Evolutionary conservation across 495 filamentous ascomycete genomes (phyloP), one percentile per base, ranked within the genome.

Genomic region (Penicillium angulare): DNA sequence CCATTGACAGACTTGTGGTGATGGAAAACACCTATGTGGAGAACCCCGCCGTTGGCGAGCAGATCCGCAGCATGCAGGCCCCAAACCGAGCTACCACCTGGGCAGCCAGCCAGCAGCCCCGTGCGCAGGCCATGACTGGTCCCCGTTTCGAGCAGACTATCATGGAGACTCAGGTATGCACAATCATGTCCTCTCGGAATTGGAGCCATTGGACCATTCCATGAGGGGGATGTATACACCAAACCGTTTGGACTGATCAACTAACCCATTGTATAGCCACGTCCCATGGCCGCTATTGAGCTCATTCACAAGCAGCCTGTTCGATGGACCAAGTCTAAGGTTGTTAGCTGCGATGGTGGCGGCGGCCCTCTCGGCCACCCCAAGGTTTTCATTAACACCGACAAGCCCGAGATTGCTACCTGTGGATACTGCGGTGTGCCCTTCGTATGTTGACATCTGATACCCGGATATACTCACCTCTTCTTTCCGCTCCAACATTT

Each of bases 141-240:
- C 93, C 93, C 54, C 78, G 93, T 54, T 98, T 98, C 61, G 93
- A 98, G 78, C 92, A 97, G 81, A 97, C 89, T 13, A 87, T 92
- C 55, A 88, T 96, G 76, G 83, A 86, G 61, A 74, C 82, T 60
- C 93, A 96, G 85, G 91, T 96, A 72, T 44, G 86, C 73, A 42
- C 18, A n/a, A 21, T 33, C 3, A 23, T 24, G 0, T 3, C 39
- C 13, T 2, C 2, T 15, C 24, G 12, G 39, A 42, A 29, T 32
- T 48, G 4, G 29, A 26, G 22, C 31, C 21, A 48, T 48, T 48
- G 45, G 15, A n/a, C 13, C 41, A 7, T 44, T 5, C 7, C 5
- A n/a, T n/a, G n/a, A n/a, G n/a, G n/a, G n/a, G n/a, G n/a, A n/a
- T n/a, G n/a, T n/a, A n/a, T n/a, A n/a, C n/a, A n/a, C n/a, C n/a